Base-by-base conservation (phyloP, 2,329 filamentous ascomycete species). In the Penicillium sp. region DNA sequence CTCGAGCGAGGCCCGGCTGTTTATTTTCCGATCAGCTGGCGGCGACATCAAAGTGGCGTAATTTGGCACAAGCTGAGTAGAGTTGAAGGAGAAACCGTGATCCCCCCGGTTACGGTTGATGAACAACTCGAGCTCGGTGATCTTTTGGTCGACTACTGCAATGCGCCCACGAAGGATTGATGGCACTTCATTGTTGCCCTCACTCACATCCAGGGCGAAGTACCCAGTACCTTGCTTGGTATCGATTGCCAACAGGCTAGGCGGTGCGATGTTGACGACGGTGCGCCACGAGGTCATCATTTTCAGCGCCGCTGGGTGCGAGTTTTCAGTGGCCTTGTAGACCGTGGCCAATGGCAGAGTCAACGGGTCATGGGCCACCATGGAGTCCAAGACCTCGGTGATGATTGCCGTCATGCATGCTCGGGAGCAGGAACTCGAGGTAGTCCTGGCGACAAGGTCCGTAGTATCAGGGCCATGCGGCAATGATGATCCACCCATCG, bases 241-340 rank as follows among this genome's bases (percentile, higher is more conserved):
- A 31, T 60, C 58, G 31, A 60, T 60, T 49, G 58, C 58, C 25
- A 60, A 25, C 15, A 60, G 48, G 12, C 42, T 60, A 11, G 58
- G 58, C 11, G 22, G 31, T 5, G n/a, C 38, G n/a, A 48, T 41
- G 7, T 49, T 47, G 14, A 48, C 51, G 38, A 60, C 45, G 5
- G 58, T 60, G 15, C 54, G 58, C 58, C 58, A 60, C 12, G 48
- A 35, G 1, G 58, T 57, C 58, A 60, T 60, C 58, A 57, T 60
- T 4, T 11, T 49, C 5, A 60, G 48, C 14, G 58, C 53, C 20
- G 58, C 58, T 8, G 58, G 34, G 17, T 60, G 58, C 20, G 48
- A 53, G 28, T 60, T 60, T 31, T 60, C 58, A 6, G 58, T 60
- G 8, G 58, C 48, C 25, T 54, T 49, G 31, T 60, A 60, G 17